Evolutionary conservation across 1,284 basidiomycete genomes (phyloP).

Genomic region (Microbotryum silenes-acaulis): DNA sequence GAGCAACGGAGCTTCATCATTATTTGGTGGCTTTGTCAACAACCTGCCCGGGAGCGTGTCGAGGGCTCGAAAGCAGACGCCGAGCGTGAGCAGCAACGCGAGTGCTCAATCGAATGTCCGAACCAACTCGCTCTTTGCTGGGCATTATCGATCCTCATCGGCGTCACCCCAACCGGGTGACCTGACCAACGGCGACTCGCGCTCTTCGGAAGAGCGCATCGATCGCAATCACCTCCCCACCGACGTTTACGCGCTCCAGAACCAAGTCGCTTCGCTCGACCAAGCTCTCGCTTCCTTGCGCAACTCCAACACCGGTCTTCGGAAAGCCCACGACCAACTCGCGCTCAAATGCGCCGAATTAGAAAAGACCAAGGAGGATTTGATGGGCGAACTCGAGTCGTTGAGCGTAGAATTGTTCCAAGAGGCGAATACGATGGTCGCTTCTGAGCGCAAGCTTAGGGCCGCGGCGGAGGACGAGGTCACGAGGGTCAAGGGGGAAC

Average conservation of each 20-base stretch:
- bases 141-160: too few relatives aligned
- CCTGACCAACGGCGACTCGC: neutral
- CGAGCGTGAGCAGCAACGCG: neutral
- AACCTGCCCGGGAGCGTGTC: too few relatives aligned
- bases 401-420: conserved; percentile 36
- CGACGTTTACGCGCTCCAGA: conserved; percentile 12
- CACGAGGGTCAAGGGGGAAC: too few relatives aligned
- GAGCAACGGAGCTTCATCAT: too few relatives aligned
- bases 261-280: conserved; percentile 19
- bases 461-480: too few relatives aligned
- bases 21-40: too few relatives aligned
- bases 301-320: neutral
- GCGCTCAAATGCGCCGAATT: conserved; percentile 27
- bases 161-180: too few relatives aligned
- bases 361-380: conserved; percentile 31
- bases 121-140: neutral
- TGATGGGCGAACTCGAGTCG: conserved; percentile 36
- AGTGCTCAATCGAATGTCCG: neutral
- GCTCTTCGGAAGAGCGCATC: too few relatives aligned
- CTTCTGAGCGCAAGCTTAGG: neutral
- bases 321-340: conserved; percentile 17
- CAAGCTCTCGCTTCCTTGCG: neutral
- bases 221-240: too few relatives aligned
- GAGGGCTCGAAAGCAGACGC: too few relatives aligned
- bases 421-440: conserved; percentile 37